These are phyloP conservation scores for Akebia trifoliata DNA, from an alignment of 164 flowering plant genomes.

Conservation along the genomic window DNA sequence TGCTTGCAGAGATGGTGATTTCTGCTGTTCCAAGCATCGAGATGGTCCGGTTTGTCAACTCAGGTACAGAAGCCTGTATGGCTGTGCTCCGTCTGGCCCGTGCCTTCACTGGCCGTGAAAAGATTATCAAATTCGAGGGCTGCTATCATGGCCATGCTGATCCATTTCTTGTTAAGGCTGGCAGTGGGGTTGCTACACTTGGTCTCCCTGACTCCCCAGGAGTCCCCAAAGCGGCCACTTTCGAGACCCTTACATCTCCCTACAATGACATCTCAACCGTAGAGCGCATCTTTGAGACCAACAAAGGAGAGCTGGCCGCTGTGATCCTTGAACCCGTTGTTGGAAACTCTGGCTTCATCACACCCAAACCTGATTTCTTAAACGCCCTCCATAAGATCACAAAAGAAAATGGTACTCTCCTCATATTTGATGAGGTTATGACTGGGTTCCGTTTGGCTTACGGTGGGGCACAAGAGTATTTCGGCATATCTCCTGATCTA, in stretches of 20 bases:
- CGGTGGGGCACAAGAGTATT: constrained; percentile 94
- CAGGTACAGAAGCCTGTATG: constrained; percentile 98
- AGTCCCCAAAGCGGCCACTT: constrained; percentile 78
- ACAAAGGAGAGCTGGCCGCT: constrained; percentile 83
- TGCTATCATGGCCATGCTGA: constrained; percentile 99
- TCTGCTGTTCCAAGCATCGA: constrained; percentile 90
- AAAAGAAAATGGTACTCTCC: constrained; percentile 62
- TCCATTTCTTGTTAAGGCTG: constrained; percentile 91
- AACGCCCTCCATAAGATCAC: constrained; percentile 51
- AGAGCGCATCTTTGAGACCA: constrained; percentile 44
- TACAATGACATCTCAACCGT: constrained; percentile 65
- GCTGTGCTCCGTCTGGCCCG: constrained; percentile 88
- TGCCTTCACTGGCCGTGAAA: constrained; percentile 61
- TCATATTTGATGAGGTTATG: constrained; percentile 95
- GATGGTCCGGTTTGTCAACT: constrained; percentile 94
- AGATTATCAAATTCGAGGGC: constrained; percentile 90
- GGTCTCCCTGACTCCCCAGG: constrained; percentile 98
- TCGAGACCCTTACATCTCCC: constrained; percentile 69
- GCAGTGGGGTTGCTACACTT: constrained; percentile 94
- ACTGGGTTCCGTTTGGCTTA: constrained; percentile 86
- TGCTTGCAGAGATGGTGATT: constrained; percentile 83
- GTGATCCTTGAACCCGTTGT: constrained; percentile 92
- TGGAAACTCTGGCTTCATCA: constrained; percentile 86
- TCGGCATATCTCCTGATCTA: constrained; percentile 78
- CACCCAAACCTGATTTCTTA: constrained; percentile 70